phyloP scores from a whole-genome alignment of 306 rosid species.

The Trifolium fragiferum region DNA sequence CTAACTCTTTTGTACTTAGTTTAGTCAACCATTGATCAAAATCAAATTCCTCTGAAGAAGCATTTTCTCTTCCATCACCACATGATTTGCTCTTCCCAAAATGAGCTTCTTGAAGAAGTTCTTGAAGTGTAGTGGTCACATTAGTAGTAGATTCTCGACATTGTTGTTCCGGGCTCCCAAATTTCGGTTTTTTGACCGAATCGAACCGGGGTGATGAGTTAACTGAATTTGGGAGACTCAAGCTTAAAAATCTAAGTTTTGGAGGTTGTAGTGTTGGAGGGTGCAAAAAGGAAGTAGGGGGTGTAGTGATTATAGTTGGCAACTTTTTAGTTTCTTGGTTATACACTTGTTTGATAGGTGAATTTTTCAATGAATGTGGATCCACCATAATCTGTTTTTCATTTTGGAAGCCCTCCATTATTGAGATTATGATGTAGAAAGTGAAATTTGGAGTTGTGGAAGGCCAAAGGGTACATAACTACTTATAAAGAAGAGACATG shows the following conservation, averaged over 20 bases:
- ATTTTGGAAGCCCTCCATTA: slow-evolving; percentile 48
- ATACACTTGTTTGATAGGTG: slow-evolving; percentile 36
- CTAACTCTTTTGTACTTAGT: slow-evolving; percentile 45
- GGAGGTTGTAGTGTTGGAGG: slow-evolving; percentile 67
- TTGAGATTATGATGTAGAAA: slow-evolving; percentile 17
- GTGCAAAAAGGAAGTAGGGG: slow-evolving; percentile 38
- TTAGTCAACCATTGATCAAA: slow-evolving; percentile 63
- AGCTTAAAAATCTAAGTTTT: slow-evolving; percentile 66
- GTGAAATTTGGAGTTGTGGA: slow-evolving; percentile 39
- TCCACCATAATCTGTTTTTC: slow-evolving; percentile 83
- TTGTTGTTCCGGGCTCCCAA: slow-evolving; percentile 47
- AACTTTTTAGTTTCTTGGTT: slow-evolving; percentile 12
- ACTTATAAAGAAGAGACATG: slow-evolving; percentile 43
- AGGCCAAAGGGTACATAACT: slow-evolving; percentile 3
- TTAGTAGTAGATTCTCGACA: slow-evolving; percentile 26
- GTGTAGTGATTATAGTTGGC: slow-evolving; percentile 43
- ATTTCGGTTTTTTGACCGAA: slow-evolving; percentile 52
- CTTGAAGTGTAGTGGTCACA: slow-evolving; percentile 35
- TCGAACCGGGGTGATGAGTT: slow-evolving; percentile 60
- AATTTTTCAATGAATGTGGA: slow-evolving; percentile 65
- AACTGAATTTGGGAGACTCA: slow-evolving; percentile 77
- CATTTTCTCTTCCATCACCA: slow-evolving; percentile 51
- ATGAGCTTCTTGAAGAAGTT: slow-evolving; percentile 44
- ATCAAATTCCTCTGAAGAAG: slow-evolving; percentile 60
- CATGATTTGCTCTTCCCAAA: slow-evolving; percentile 72